A percentile compares a stretch with the other conserved stretches of the same genome.
Conservation (phyloP, 495 filamentous ascomycete species). For the Hypoxylon crocopeplum region DNA sequence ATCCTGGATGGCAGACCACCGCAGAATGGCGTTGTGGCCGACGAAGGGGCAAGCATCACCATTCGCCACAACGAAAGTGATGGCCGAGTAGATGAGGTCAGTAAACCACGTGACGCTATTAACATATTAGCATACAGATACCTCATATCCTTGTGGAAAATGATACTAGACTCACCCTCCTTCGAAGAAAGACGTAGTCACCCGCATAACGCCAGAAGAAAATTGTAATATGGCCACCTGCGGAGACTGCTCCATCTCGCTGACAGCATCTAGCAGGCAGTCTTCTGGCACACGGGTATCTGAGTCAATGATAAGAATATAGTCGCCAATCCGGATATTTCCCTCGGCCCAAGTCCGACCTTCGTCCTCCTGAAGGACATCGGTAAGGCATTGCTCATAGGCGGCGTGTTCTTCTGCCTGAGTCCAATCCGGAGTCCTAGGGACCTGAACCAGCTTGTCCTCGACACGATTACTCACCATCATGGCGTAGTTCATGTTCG, state of each 20-base stretch:
- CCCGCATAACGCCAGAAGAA: constrained; percentile 74
- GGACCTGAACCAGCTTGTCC: constrained; percentile 56
- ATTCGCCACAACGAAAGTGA: constrained; percentile 69
- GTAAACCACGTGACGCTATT: constrained; percentile 73
- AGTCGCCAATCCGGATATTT: constrained; percentile 73
- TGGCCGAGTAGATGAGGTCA: constrained; percentile 73
- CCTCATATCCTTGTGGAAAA: background rate
- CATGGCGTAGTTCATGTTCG: constrained; percentile 76
- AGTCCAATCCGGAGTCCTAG: constrained; percentile 54
- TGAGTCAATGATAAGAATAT: constrained; percentile 71
- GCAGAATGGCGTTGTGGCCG: constrained; percentile 73
- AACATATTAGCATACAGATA: constrained; percentile 2
- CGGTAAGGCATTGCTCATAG: constrained; percentile 56
- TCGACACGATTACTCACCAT: constrained; percentile 65
- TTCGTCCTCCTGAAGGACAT: constrained; percentile 63
- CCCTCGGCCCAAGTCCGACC: constrained; percentile 73
- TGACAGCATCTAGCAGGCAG: constrained; percentile 71
- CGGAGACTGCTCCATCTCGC: constrained; percentile 74
- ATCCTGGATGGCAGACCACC: constrained; percentile 73
- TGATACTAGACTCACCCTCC: constrained; percentile 49
- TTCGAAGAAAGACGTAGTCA: constrained; percentile 66
- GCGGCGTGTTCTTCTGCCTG: constrained; percentile 58
- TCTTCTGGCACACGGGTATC: constrained; percentile 72
- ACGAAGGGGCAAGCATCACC: constrained; percentile 75
- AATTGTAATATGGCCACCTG: constrained; percentile 75